These are phyloP conservation scores for Rhizopogon vulgaris DNA, from an alignment of 768 basidiomycete genomes.

Conservation along the genomic window DNA sequence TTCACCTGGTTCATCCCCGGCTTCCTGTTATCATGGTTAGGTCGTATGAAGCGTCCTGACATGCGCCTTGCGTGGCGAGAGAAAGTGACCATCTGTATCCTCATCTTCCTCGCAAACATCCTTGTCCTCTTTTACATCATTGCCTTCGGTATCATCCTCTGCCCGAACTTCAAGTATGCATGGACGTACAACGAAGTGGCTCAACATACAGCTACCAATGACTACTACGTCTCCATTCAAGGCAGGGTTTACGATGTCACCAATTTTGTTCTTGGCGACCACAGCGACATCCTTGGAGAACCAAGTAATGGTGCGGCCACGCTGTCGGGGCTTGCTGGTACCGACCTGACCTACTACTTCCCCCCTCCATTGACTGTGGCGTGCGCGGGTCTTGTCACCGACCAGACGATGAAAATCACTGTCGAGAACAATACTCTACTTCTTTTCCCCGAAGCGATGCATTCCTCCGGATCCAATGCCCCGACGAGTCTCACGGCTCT, in stretches of 20 bases:
- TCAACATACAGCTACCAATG: slow-evolving; percentile 41
- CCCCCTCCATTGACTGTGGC: slow-evolving; percentile 52
- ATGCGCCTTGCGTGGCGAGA: slow-evolving; percentile 66
- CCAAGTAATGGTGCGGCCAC: slow-evolving; percentile 43
- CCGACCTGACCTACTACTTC: slow-evolving; percentile 60
- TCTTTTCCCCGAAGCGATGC: slow-evolving; percentile 41
- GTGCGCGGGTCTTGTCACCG: slow-evolving; percentile 53
- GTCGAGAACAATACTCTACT: slow-evolving; percentile 42
- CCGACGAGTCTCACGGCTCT: slow-evolving; percentile 30
- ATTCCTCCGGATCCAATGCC: slow-evolving; percentile 48
- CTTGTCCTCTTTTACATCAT: slow-evolving; percentile 63
- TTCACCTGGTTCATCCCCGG: slow-evolving; percentile 52
- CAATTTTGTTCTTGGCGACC: slow-evolving; percentile 53
- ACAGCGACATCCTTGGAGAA: slow-evolving; percentile 51
- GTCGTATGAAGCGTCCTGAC: slow-evolving; percentile 65
- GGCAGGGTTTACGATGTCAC: slow-evolving; percentile 59
- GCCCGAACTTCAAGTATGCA: slow-evolving; percentile 56
- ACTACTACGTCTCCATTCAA: slow-evolving; percentile 60
- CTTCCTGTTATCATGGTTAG: slow-evolving; percentile 41
- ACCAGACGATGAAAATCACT: slow-evolving; percentile 32
- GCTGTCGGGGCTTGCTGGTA: slow-evolving; percentile 51
- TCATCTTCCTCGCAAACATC: slow-evolving; percentile 50
- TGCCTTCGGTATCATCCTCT: slow-evolving; percentile 53
- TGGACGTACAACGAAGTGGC: slow-evolving; percentile 47
- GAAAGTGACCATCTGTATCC: slow-evolving; percentile 56